Percentiles rank a stretch among this genome's conserved stretches.
phyloP scores from a whole-genome alignment of 192 early-diverging fungal species.

The Paraglomus brasilianum region DNA sequence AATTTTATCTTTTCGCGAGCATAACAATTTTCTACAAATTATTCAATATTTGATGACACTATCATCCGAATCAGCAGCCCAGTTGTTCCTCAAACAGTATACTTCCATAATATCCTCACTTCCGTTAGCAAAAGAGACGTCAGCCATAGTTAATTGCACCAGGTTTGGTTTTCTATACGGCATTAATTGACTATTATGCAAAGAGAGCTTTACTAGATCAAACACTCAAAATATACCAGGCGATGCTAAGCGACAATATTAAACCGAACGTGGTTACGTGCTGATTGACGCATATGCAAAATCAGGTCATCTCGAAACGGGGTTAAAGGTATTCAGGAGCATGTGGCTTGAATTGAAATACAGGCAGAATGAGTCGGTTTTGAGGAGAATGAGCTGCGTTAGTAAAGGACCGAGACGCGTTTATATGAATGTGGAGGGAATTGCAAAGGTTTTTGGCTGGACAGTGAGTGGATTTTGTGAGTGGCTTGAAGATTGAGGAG shows the following conservation, averaged over 20 bases:
- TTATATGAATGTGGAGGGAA: constrained; percentile 77
- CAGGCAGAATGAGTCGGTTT: constrained; percentile 75
- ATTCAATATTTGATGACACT: background rate
- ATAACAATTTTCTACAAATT: background rate
- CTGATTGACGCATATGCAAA: constrained; percentile 11
- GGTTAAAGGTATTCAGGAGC: background rate
- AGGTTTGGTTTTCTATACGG: constrained; percentile 22
- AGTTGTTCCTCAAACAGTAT: background rate
- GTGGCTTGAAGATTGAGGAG: constrained; percentile 84
- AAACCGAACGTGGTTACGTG: constrained; percentile 17
- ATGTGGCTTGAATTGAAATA: constrained; percentile 95
- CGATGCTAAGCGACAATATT: constrained; percentile 20
- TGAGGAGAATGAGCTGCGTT: constrained; percentile 75
- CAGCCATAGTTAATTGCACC: background rate
- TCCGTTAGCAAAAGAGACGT: background rate
- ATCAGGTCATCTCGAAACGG: background rate
- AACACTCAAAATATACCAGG: constrained; percentile 17
- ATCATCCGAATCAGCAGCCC: background rate
- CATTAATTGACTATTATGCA: constrained; percentile 19
- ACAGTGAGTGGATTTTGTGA: constrained; percentile 70
- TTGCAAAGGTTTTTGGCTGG: constrained; percentile 74
- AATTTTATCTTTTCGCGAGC: constrained; percentile 1
- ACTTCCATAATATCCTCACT: constrained; percentile 10
- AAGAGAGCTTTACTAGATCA: background rate
- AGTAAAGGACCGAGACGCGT: constrained; percentile 84